Conservation (phyloP, 2,329 filamentous ascomycete species). For the Teratosphaeriaceae sp. region DNA sequence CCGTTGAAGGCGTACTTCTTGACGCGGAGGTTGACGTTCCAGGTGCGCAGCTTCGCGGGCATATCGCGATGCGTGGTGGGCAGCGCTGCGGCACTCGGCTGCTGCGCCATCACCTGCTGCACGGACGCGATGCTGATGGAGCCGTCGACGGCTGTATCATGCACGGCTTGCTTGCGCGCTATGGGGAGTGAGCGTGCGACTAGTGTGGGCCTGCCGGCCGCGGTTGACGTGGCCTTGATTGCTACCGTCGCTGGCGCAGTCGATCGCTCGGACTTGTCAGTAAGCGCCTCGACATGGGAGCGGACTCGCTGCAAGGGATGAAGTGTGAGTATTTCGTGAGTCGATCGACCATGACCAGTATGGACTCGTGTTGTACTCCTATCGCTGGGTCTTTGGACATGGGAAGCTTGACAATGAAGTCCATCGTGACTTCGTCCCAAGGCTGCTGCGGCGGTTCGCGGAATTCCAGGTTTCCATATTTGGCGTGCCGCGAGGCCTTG, state of each 20-base stretch:
- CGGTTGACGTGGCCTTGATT: background rate
- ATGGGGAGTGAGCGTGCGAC: background rate
- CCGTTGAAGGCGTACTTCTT: background rate
- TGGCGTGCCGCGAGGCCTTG: too few species aligned
- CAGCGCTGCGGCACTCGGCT: background rate
- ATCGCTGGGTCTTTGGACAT: too few species aligned
- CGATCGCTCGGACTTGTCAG: background rate
- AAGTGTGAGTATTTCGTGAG: too few species aligned
- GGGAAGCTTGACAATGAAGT: too few species aligned
- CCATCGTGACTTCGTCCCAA: too few species aligned
- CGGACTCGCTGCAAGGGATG: background rate
- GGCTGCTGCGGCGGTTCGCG: too few species aligned
- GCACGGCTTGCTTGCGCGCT: background rate
- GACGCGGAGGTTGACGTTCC: background rate
- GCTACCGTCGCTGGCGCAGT: background rate
- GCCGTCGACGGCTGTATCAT: background rate
- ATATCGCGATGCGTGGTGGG: background rate
- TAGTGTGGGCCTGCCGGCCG: background rate
- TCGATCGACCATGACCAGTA: too few species aligned
- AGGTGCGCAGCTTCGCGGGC: background rate
- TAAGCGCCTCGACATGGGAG: background rate
- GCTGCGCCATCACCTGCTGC: background rate
- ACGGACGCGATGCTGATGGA: background rate
- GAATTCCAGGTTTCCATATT: too few species aligned
- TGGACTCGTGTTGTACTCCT: too few species aligned